Evolutionary conservation across 345 rosid genomes (phyloP), one percentile per base, ranked within the genome.

Genomic region (Trapa incisa): DNA sequence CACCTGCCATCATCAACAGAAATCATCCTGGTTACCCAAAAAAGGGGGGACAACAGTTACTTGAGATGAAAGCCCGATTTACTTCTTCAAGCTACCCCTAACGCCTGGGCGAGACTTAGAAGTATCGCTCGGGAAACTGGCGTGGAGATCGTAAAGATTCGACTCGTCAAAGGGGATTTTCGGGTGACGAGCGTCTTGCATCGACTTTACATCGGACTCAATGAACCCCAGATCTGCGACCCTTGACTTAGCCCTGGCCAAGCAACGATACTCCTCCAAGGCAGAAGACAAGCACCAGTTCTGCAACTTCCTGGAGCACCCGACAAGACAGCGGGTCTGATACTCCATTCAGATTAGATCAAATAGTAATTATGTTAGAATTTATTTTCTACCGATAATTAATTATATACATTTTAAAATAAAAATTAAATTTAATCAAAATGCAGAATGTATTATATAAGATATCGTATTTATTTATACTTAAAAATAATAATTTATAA

Each of bases 141-240:
- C 80, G 70, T 89, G 98, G 53, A 71, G 89, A 81, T 92, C 88
- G 69, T 71, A 78, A 62, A 89, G 53, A 79, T 84, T 85, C 9
- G 77, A 67, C 69, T 89, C 96, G 4, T 92, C 97, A 42, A 74
- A 92, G 42, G 88, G 86, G 43, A 92, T 67, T 82, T 88, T 90
- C 0, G 97, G 94, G 65, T 92, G 97, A 68, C 83, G 86, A 9
- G 98, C 83, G 4, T 89, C 98, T 74, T 89, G 87, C 97, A 92
- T 92, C 10, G 96, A 76, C 71, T 92, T 92, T 5, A 88, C 0
- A 75, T 85, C 97, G 0, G 97, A 68, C 72, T 87, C 89, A 47
- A 90, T 78, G 71, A 90, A 90, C 73, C 91, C 80, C 75, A 86
- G 84, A 70, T 87, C 96, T 29, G 88, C 81, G 3, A 83, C 77